Evolutionary conservation across 2,329 filamentous ascomycete species (phyloP).

Genomic region (Neoascochyta sp.): DNA sequence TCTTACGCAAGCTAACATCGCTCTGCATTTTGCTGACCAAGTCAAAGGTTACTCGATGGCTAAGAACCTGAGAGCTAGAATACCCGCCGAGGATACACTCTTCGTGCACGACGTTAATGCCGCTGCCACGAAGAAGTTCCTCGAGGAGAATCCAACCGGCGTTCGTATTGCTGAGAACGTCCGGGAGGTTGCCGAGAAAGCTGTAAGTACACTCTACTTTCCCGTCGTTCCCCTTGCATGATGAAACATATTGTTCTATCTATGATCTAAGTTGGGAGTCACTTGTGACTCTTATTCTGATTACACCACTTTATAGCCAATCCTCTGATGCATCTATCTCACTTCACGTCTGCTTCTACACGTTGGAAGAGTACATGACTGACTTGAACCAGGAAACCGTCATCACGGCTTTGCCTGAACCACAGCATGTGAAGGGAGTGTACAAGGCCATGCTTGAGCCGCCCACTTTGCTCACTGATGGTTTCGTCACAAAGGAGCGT

Average conservation of each 20-base stretch:
- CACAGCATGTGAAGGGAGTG: constrained; percentile 79
- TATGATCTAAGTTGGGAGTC: constrained; percentile 73
- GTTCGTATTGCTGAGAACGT: constrained; percentile 57
- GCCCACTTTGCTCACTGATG: constrained; percentile 49
- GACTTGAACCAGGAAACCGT: constrained; percentile 65
- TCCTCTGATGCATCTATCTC: constrained; percentile 60
- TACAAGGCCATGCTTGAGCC: constrained; percentile 71
- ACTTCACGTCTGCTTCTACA: constrained; percentile 5
- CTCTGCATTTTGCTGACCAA: constrained; percentile 11
- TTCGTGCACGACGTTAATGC: constrained; percentile 64
- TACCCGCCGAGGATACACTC: constrained; percentile 59
- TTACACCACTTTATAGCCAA: constrained; percentile 66
- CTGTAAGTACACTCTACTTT: constrained; percentile 50
- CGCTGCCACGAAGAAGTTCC: constrained; percentile 54
- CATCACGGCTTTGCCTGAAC: constrained; percentile 85
- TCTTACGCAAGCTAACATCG: constrained; percentile 20
- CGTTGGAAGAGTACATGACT: constrained; percentile 8
- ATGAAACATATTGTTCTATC: constrained; percentile 52
- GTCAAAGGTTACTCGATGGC: constrained; percentile 67
- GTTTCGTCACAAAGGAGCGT: constrained; percentile 55
- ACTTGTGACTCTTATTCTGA: constrained; percentile 56
- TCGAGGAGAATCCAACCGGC: constrained; percentile 51
- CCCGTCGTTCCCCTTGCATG: constrained; percentile 34
- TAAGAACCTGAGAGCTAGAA: constrained; percentile 64
- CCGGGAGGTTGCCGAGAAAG: constrained; percentile 62